These are phyloP conservation scores for Ephemerocybe angulata DNA, from an alignment of 768 basidiomycete genomes.

Conservation along the genomic window DNA sequence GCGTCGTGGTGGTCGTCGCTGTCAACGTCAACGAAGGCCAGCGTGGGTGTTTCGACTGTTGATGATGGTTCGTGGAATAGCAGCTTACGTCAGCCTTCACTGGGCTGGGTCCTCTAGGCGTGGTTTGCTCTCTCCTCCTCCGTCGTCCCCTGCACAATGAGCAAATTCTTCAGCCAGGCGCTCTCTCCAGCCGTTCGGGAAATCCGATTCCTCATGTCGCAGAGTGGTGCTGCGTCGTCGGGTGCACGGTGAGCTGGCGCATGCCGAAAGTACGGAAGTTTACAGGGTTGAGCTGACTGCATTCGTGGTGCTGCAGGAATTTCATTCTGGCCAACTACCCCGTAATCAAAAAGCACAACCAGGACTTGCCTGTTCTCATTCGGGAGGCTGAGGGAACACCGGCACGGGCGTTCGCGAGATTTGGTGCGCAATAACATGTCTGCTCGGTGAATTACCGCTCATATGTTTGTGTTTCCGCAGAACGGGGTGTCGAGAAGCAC, in stretches of 20 bases:
- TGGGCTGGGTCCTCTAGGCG: constrained; percentile 7
- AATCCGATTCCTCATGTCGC: constrained; percentile 77
- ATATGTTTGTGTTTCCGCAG: constrained; percentile 34
- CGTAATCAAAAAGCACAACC: constrained; percentile 75
- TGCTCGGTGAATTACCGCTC: background rate
- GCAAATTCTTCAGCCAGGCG: constrained; percentile 53
- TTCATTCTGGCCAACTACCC: constrained; percentile 77
- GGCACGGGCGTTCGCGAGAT: constrained; percentile 80
- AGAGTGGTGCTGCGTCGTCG: constrained; percentile 69
- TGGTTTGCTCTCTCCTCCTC: constrained; percentile 9
- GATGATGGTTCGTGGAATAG: constrained; percentile 37
- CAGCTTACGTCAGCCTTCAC: background rate
- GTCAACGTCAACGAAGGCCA: constrained; percentile 16
- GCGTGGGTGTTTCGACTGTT: constrained; percentile 27
- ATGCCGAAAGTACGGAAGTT: constrained; percentile 1
- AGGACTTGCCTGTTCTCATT: constrained; percentile 80
- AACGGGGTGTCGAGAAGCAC: constrained; percentile 77
- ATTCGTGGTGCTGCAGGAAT: constrained; percentile 46
- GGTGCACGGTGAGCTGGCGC: constrained; percentile 64
- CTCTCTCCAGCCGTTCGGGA: constrained; percentile 78
- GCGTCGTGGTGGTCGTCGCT: constrained; percentile 25
- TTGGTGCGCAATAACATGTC: constrained; percentile 51
- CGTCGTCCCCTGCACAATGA: constrained; percentile 37
- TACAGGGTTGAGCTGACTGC: constrained; percentile 6
- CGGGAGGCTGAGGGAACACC: constrained; percentile 78